Conservation (phyloP, 805 yeast genomes). For the Torulaspora gathmanii region DNA sequence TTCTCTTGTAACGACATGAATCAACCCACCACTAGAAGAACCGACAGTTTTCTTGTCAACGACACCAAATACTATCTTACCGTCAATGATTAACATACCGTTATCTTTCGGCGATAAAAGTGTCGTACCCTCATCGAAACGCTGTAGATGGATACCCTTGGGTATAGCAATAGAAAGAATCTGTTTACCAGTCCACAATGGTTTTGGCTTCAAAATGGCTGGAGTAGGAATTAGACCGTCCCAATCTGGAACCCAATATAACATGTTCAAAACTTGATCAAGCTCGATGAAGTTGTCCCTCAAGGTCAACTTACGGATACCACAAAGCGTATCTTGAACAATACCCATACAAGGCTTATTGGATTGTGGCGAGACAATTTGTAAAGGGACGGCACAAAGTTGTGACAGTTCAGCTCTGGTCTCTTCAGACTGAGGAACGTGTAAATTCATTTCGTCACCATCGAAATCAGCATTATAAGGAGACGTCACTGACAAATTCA, state of each 20-base stretch:
- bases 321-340: slow-evolving; percentile 98
- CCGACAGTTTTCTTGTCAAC: slow-evolving; percentile 98
- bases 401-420: slow-evolving; percentile 94
- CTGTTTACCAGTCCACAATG: slow-evolving; percentile 97
- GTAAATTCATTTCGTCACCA: slow-evolving; percentile 99
- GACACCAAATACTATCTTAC: slow-evolving; percentile 96
- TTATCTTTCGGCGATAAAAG: slow-evolving; percentile 81
- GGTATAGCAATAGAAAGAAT: slow-evolving; percentile 89
- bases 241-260: slow-evolving; percentile 98
- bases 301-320: slow-evolving; percentile 90
- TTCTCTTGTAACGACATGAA: slow-evolving; percentile 96
- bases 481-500: slow-evolving; percentile 93
- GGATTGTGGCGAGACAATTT: slow-evolving; percentile 96
- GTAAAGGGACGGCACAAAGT: slow-evolving; percentile 94
- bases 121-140: slow-evolving; percentile 88
- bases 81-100: slow-evolving; percentile 94
- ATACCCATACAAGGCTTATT: slow-evolving; percentile 99
- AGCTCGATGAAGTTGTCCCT: slow-evolving; percentile 85
- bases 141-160: slow-evolving; percentile 87
- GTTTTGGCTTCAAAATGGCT: slow-evolving; percentile 88
- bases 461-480: slow-evolving; percentile 99
- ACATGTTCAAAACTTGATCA: slow-evolving; percentile 92
- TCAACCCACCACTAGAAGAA: slow-evolving; percentile 96
- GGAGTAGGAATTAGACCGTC: slow-evolving; percentile 97
- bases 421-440: slow-evolving; percentile 97